Evolutionary conservation across 2,329 filamentous ascomycete genomes (phyloP).

Genomic region (Nigrospora oryzae): DNA sequence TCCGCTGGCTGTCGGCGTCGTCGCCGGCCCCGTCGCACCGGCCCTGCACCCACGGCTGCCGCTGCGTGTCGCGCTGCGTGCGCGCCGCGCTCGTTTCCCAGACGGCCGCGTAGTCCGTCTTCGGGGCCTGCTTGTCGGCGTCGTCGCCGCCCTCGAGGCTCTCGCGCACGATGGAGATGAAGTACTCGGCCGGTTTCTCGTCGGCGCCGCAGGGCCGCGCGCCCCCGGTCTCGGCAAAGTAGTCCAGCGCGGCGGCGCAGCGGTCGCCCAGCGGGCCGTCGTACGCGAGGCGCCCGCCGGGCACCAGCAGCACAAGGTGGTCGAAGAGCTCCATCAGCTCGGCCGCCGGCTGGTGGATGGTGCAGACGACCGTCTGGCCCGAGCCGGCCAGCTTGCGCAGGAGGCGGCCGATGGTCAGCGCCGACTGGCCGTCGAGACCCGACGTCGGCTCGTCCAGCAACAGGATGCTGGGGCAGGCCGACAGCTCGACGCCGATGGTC

Average conservation of each 20-base stretch:
- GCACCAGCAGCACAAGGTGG: conserved; percentile 62
- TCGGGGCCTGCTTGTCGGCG: background rate
- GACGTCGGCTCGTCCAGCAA: conserved; percentile 66
- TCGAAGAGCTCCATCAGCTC: conserved; percentile 66
- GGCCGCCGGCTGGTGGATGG: no score
- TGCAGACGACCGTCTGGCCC: no score
- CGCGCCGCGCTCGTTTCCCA: background rate
- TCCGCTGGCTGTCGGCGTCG: conserved; percentile 14
- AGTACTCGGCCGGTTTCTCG: background rate
- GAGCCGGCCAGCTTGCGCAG: conserved; percentile 53
- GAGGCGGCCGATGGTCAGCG: conserved; percentile 66
- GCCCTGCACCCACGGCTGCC: background rate
- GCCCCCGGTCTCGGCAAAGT: background rate
- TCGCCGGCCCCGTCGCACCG: background rate
- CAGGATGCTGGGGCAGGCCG: conserved; percentile 65
- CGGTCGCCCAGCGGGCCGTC: conserved; percentile 53
- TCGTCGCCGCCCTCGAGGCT: no score
- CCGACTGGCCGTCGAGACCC: conserved; percentile 58
- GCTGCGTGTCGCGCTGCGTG: background rate
- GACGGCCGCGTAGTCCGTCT: background rate
- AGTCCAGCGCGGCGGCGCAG: background rate
- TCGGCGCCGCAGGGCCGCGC: background rate
- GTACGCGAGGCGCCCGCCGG: conserved; percentile 65
- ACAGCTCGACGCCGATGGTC: conserved; percentile 78
- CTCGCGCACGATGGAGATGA: background rate